Evolutionary conservation across 176 grass and related monocot genomes (phyloP).

Genomic region (Dactylis glomerata): DNA sequence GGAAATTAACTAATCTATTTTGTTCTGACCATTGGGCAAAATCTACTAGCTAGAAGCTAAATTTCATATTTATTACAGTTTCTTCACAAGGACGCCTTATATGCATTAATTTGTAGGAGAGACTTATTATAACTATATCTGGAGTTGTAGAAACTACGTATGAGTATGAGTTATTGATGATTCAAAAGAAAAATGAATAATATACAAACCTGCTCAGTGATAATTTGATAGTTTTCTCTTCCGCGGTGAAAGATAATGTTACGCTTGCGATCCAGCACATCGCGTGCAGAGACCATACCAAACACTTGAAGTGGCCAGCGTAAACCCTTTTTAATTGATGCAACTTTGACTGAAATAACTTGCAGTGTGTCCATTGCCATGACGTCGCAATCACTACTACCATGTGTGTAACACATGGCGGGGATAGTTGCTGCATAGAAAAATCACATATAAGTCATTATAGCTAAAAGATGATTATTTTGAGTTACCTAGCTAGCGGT

Average conservation of each 20-base stretch:
- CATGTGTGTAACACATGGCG: background rate
- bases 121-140: too few species aligned
- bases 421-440: background rate
- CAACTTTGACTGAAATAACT: background rate
- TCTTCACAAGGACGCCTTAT: background rate
- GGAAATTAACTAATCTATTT: too few species aligned
- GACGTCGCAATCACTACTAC: background rate
- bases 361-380: background rate
- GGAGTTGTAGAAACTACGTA: background rate
- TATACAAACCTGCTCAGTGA: background rate
- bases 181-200: background rate
- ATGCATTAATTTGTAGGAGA: too few species aligned
- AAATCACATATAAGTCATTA: background rate
- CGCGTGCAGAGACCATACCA: background rate
- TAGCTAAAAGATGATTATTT: background rate
- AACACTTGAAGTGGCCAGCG: background rate
- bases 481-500: background rate
- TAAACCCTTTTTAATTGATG: background rate
- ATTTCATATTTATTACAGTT: background rate
- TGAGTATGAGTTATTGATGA: background rate
- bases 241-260: background rate
- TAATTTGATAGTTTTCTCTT: background rate
- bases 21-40: background rate
- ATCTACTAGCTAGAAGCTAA: background rate
- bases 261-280: background rate